Base-by-base conservation (phyloP, 768 basidiomycete genomes). In the Lactarius hatsudake region DNA sequence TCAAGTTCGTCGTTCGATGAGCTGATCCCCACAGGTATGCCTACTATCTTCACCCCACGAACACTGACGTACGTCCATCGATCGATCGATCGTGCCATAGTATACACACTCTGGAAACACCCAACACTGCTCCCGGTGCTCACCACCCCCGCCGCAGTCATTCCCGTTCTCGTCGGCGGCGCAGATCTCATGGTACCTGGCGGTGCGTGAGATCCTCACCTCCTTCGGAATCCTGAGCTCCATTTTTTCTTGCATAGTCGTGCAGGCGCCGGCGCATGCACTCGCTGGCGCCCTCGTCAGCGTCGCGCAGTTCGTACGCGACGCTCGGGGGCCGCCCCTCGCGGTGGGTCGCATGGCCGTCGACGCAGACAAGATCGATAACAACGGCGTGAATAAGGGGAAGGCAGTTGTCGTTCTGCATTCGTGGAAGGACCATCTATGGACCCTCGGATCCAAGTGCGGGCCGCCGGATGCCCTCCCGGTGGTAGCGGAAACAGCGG, bases 101-200 rank as follows among this genome's bases (percentile, higher is more conserved):
- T 92, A 20, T 93, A 93, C 73, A 90, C 92, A 0, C 76, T 94
- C 28, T 91, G 91, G 89, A 92, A 89, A 74, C 83, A 83, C 51
- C 83, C 84, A 12, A 81, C 84, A 45, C 77, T 95, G 1, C 79
- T 94, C 10, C 89, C 91, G 0, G 82, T 82, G 66, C 70, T 94
- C n/a, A 84, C 86, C 2, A 93, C 92, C 0, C 89, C 91, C 2
- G 75, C 84, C 2, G 77, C 84, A 13, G 92, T 93, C 34, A 84
- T 93, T 43, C 88, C 88, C 1, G 80, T 87, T 30, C 81, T 95
- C 15, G 78, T 86, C 3, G 85, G 85, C 12, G 93, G 93, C n/a
- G 91, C 93, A 0, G 92, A 95, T 78, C 82, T 94, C 9, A 94
- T 95, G 91, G 86, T 90, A 40, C 91, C 93, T 5, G 93, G 92